Evolutionary conservation across 768 basidiomycete genomes (phyloP), one percentile per base, ranked within the genome.

Genomic region (Boletus sensibilis): DNA sequence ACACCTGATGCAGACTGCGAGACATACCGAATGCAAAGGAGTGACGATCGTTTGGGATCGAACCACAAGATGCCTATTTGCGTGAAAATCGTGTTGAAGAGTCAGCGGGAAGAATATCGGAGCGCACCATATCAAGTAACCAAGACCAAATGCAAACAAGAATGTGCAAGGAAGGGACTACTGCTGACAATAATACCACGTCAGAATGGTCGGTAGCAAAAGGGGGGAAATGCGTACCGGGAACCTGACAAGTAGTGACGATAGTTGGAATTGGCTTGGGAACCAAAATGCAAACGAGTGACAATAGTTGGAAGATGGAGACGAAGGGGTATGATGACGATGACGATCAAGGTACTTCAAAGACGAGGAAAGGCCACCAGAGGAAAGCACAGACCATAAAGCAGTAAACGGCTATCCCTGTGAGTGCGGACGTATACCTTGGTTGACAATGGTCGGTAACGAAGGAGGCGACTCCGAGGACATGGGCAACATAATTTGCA

Each of bases 251-350:
- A n/a, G n/a, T n/a, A n/a, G n/a, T n/a, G 56, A 63, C 51, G 11
- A 62, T 56, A 48, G 51, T 58, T 62, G 52, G 56, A 50, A 50
- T 52, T 20, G 40, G 41, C 53, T 55, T 33, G 21, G 3, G 18
- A 45, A 46, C 9, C 9, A 18, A 27, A 33, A 18, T 50, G 18
- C 20, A 57, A 63, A 63, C 4, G 57, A 62, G 35, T 56, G 61
- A 52, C 52, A 41, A 54, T 55, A 64, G 49, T 56, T 63, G 57
- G 52, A 47, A 48, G 11, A 18, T 10, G 18, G 23, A 14, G 31
- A 37, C 11, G 11, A 8, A 4, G 3, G 38, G 18, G 11, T 4
- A 20, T 27, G 7, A 29, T 7, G 27, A 29, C 27, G 27, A 29
- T 12, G 60, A 4, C 10, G n/a, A 43, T 6, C 38, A 16, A 12